Evolutionary conservation across 305 asterid species (phyloP).

Genomic region (Galium porrigens): DNA sequence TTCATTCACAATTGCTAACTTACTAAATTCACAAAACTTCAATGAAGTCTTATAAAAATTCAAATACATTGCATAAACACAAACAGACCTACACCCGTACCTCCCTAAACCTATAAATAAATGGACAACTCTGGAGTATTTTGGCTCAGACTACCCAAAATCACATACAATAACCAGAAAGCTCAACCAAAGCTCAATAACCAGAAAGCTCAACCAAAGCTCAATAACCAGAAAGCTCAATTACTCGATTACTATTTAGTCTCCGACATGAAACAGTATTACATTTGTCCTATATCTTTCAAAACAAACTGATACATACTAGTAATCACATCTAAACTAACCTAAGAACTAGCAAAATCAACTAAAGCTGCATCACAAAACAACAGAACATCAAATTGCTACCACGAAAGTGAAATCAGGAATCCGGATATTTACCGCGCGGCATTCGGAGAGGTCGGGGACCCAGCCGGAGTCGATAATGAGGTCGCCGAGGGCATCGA

Average conservation of each 20-base stretch:
- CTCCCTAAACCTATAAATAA: background rate
- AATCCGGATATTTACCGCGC: conserved; percentile 29
- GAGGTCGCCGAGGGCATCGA: conserved; percentile 78
- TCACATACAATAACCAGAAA: background rate
- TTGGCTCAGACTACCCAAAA: too few species aligned
- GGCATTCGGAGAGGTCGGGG: conserved; percentile 55
- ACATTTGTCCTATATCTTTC: too few species aligned
- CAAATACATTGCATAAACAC: background rate
- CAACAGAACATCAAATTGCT: background rate
- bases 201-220: too few species aligned
- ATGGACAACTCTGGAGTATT: background rate
- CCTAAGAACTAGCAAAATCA: background rate
- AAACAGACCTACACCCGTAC: background rate
- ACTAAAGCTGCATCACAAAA: background rate
- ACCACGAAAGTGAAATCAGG: background rate
- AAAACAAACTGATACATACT: background rate
- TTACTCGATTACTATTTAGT: background rate
- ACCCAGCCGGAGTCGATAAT: conserved; percentile 76
- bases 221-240: too few species aligned
- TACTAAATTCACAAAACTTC: background rate
- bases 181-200: too few species aligned
- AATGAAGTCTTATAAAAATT: too few species aligned
- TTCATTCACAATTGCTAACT: background rate
- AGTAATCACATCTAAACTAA: background rate
- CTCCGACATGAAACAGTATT: background rate